Conservation (phyloP, 106 monocot genomes). For the Dioscorea alata region DNA sequence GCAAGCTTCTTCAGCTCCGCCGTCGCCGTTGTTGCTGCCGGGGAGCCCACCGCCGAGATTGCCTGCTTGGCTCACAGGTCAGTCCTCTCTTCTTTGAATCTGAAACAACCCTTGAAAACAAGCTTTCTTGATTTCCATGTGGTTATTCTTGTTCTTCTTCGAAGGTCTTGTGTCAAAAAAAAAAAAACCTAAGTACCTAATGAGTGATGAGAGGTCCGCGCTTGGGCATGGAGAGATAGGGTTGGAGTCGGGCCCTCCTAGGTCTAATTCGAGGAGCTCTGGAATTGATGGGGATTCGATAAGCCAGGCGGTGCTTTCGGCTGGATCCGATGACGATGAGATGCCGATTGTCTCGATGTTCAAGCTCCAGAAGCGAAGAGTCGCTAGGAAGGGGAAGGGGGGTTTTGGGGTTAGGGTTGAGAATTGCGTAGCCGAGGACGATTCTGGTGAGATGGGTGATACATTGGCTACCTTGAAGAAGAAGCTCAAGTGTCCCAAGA, state of each 20-base stretch:
- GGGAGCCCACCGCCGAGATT: neutral
- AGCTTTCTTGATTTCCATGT: too few relatives aligned
- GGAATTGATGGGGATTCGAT: conserved; percentile 12
- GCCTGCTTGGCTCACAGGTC: too few relatives aligned
- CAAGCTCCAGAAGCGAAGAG: conserved; percentile 29
- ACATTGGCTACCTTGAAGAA: conserved; percentile 72
- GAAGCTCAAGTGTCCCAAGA: conserved; percentile 63
- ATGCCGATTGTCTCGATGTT: conserved; percentile 51
- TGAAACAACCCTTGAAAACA: too few relatives aligned
- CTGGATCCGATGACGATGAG: conserved; percentile 48
- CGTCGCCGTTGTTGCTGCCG: neutral
- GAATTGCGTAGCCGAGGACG: neutral
- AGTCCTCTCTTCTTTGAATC: too few relatives aligned
- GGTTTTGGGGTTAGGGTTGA: neutral
- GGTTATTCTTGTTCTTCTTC: too few relatives aligned
- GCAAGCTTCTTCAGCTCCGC: neutral
- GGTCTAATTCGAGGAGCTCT: conserved; percentile 4
- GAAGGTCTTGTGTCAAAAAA: too few relatives aligned
- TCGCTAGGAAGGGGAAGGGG: neutral
- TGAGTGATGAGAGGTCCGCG: conserved; percentile 11
- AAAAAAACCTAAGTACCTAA: neutral
- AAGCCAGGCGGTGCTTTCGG: conserved; percentile 14
- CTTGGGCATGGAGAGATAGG: conserved; percentile 10
- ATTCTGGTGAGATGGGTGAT: conserved; percentile 43
- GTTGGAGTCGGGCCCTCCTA: conserved; percentile 1